These are phyloP conservation scores for Aspergillus egyptiacus DNA, from an alignment of 495 filamentous ascomycete genomes.

Conservation along the genomic window DNA sequence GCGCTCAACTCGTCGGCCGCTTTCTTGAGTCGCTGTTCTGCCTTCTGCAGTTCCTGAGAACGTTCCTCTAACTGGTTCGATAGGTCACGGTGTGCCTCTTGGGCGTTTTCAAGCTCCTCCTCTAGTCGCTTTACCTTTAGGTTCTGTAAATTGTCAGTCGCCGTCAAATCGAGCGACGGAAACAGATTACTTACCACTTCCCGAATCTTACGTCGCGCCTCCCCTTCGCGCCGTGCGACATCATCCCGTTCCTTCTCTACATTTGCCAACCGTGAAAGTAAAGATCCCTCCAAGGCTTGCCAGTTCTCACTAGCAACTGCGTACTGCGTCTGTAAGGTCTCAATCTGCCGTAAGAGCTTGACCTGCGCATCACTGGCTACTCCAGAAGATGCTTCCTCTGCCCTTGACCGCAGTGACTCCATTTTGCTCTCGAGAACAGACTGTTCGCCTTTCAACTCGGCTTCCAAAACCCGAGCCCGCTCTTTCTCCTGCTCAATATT, in stretches of 20 bases:
- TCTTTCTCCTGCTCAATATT: conserved; percentile 71
- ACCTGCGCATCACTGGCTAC: conserved; percentile 76
- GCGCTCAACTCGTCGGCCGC: conserved; percentile 56
- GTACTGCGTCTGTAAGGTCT: conserved; percentile 94
- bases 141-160: conserved; percentile 46
- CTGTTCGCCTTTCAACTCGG: conserved; percentile 79
- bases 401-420: conserved; percentile 75
- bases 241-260: conserved; percentile 91
- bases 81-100: conserved; percentile 57
- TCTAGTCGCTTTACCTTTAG: conserved; percentile 69
- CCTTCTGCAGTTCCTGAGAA: conserved; percentile 55
- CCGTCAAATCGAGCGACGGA: neutral
- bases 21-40: conserved; percentile 58
- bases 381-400: conserved; percentile 86
- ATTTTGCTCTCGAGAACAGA: conserved; percentile 78
- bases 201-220: conserved; percentile 77
- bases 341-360: conserved; percentile 87
- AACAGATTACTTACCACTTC: conserved; percentile 57
- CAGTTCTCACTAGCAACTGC: conserved; percentile 92
- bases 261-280: conserved; percentile 63
- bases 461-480: conserved; percentile 59
- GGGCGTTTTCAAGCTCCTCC: conserved; percentile 72
- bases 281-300: conserved; percentile 85
- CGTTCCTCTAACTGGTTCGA: conserved; percentile 52
- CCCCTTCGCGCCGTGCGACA: conserved; percentile 70